phyloP scores from a whole-genome alignment of 768 basidiomycete species.

The Leccinellum luteum region DNA sequence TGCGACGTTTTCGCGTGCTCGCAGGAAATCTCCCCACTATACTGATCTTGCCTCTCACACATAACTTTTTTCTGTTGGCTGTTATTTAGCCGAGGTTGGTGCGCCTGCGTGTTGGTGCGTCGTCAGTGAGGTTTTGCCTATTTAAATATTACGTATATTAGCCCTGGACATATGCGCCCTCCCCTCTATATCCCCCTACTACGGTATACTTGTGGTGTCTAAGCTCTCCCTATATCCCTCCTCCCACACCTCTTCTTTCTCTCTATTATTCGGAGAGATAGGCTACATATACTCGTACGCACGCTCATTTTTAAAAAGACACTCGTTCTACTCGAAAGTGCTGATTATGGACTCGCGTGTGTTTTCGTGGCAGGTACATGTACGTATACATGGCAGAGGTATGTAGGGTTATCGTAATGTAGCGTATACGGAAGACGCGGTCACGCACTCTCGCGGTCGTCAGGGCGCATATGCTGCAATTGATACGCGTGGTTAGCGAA shows the following conservation, averaged over 20 bases:
- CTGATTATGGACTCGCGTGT: background rate
- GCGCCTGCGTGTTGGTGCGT: background rate
- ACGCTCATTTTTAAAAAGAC: background rate
- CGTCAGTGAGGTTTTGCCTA: background rate
- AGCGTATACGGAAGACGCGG: background rate
- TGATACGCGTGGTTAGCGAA: background rate
- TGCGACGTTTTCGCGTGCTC: constrained; percentile 14
- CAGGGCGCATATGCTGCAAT: background rate
- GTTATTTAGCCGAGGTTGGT: background rate
- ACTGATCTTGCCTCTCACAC: background rate
- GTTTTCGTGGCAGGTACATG: background rate
- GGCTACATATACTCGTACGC: background rate
- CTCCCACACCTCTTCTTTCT: background rate
- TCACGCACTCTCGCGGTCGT: background rate
- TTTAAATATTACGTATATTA: background rate
- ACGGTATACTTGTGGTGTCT: background rate
- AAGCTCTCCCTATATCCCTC: background rate
- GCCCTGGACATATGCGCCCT: background rate
- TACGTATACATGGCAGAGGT: background rate
- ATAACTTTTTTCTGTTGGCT: background rate
- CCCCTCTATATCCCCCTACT: background rate
- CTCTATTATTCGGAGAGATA: background rate
- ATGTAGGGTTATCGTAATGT: background rate
- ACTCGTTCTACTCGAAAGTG: background rate
- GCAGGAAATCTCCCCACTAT: constrained; percentile 14